phyloP scores from a whole-genome alignment of 1,139 yeast genomes.

The Barnettozyma hawaiiensis region DNA sequence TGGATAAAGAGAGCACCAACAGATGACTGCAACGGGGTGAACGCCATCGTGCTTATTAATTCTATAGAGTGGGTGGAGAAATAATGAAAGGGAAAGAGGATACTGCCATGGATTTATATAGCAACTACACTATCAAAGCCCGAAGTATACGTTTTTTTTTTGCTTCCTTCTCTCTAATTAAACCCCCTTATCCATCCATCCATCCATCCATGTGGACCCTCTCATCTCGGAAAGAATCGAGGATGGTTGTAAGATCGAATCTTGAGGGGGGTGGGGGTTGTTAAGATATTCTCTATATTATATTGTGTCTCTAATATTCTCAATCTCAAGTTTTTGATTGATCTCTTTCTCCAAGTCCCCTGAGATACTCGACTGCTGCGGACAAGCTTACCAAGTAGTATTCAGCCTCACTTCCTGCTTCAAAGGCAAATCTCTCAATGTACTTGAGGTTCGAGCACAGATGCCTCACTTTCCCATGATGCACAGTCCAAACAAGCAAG shows the following conservation, averaged over 20 bases:
- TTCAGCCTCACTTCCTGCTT: constrained; percentile 22
- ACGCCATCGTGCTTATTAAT: constrained; percentile 23
- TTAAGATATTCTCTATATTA: too few relatives aligned
- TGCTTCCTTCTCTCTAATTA: too few relatives aligned
- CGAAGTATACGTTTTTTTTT: too few relatives aligned
- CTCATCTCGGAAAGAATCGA: too few relatives aligned
- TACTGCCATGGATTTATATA: too few relatives aligned
- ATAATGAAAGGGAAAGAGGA: too few relatives aligned
- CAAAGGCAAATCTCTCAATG: constrained; percentile 60
- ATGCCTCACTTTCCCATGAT: constrained; percentile 59
- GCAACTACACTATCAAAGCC: too few relatives aligned
- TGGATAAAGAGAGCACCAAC: constrained; percentile 42
- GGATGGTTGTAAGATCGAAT: too few relatives aligned
- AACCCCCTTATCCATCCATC: too few relatives aligned
- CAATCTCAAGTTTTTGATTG: constrained; percentile 2
- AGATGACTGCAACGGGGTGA: constrained; percentile 38
- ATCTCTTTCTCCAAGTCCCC: constrained; percentile 9
- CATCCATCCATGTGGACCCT: too few relatives aligned
- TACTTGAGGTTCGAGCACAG: constrained; percentile 75
- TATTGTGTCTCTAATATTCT: not conserved
- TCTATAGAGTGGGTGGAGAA: too few relatives aligned
- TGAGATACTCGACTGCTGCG: constrained; percentile 24
- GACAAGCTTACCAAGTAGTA: constrained; percentile 24
- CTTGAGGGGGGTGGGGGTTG: too few relatives aligned
- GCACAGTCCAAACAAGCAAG: constrained; percentile 67